Base-by-base conservation (phyloP, 1,284 basidiomycete genomes). In the Rhodotorula sp. region DNA sequence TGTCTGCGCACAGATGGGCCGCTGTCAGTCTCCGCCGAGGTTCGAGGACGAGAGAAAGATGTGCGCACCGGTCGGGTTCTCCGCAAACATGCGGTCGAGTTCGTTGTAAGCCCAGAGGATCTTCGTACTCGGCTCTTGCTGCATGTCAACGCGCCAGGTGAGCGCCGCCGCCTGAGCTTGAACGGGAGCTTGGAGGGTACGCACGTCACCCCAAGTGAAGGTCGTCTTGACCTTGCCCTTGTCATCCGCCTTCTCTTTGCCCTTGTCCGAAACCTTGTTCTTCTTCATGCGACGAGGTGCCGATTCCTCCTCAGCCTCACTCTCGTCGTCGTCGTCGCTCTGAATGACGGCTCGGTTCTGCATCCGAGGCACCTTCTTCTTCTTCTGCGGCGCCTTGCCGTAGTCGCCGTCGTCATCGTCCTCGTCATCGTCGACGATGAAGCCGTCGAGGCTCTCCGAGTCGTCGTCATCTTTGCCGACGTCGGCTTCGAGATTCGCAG, bases 361-460 rank as follows among this genome's bases (percentile, higher is more conserved):
- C 59, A 72, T 68, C 23, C 64, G 66, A 8, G 65, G 61, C 26
- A 14, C 43, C 49, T 65, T 68, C 29, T 46, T 46, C 61, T 59
- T 71, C 75, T 91, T 91, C 85, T 94, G 95, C 84, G 93, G 61
- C 52, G 60, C 58, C 14, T 67, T 58, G 26, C 58, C 57, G 23
- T 57, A 69, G 23, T 76, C 77, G 49, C 77, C 71, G n/a, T 64
- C 34, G 21, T 49, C 58, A 48, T 68, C 64, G 10, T 59, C 63
- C 43, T 71, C 67, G 46, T 63, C 67, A 21, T 69, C 67, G 26
- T 62, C 34, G n/a, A 69, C 65, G 57, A 69, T 71, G 63, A 72
- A 72, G 26, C 67, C 74, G 46, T 61, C 71, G 49, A 65, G 62
- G 10, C 64, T 64, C 16, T 62, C 67, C 16, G 46, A 65, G 59